These are phyloP conservation scores for Periconia macrospinosa DNA, from an alignment of 2,329 filamentous ascomycete species.

Conservation along the genomic window DNA sequence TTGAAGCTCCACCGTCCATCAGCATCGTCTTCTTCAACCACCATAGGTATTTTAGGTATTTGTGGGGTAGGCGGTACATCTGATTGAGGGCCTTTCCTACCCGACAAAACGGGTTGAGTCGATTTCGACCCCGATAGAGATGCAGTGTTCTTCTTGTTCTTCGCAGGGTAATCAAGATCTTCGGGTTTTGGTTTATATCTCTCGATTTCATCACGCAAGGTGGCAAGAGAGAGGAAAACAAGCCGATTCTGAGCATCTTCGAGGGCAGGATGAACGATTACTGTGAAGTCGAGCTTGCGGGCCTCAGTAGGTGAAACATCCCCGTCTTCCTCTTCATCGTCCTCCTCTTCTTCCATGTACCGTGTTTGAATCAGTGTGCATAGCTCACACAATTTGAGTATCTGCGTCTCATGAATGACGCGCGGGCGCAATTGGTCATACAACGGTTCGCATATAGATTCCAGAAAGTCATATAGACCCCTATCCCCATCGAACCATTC, in stretches of 20 bases:
- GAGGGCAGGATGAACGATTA: constrained; percentile 65
- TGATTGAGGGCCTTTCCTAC: constrained; percentile 52
- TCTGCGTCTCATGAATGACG: constrained; percentile 67
- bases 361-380: constrained; percentile 67
- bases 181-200: constrained; percentile 66
- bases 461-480: constrained; percentile 66
- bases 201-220: constrained; percentile 68
- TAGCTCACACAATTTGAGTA: constrained; percentile 67
- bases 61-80: constrained; percentile 35
- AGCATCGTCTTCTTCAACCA: constrained; percentile 54
- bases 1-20: constrained; percentile 57
- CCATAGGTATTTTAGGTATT: constrained; percentile 52
- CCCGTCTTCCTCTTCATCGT: constrained; percentile 50
- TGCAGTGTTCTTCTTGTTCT: constrained; percentile 51
- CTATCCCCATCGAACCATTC: constrained; percentile 68
- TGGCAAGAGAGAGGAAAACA: constrained; percentile 65
- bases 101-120: constrained; percentile 53
- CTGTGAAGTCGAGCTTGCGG: constrained; percentile 63
- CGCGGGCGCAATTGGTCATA: constrained; percentile 67
- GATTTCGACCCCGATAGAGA: constrained; percentile 46
- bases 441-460: constrained; percentile 67
- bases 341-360: constrained; percentile 59
- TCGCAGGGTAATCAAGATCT: constrained; percentile 65
- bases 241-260: constrained; percentile 69
- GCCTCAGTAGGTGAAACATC: constrained; percentile 54